phyloP scores from a whole-genome alignment of 345 rosid species.

The Sisymbrium altissimum region DNA sequence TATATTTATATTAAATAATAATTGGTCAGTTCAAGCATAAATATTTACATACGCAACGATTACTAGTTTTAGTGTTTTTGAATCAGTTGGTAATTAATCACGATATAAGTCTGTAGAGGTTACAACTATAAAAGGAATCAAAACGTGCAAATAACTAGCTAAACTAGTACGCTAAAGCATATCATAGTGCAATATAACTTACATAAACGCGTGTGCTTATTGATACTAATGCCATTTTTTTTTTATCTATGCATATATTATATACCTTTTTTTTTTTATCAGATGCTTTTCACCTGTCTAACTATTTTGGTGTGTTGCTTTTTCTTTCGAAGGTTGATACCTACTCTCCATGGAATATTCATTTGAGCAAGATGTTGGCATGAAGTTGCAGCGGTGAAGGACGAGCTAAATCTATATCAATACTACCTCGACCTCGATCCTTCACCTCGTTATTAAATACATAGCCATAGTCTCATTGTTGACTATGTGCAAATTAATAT shows the following conservation, averaged over 20 bases:
- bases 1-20: not conserved
- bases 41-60: not conserved
- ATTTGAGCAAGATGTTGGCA: slow-evolving; percentile 40
- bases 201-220: not conserved
- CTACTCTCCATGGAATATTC: slow-evolving; percentile 31
- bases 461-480: not conserved
- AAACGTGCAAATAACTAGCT: not conserved
- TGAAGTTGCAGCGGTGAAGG: slow-evolving; percentile 24
- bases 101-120: not conserved
- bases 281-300: not conserved
- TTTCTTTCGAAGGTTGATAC: slow-evolving; percentile 6
- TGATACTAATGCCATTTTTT: not conserved
- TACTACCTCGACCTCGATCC: slow-evolving; percentile 40
- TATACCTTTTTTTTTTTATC: not conserved
- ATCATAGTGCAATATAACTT: not conserved
- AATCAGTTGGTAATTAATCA: not conserved
- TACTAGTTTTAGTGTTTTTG: not conserved
- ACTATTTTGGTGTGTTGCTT: not conserved
- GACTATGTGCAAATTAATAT: not conserved
- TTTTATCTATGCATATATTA: no score
- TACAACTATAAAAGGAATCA: not conserved
- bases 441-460: slow-evolving; percentile 12
- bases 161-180: not conserved
- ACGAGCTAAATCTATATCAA: not conserved
- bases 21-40: not conserved